Percentiles rank a stretch among this genome's conserved stretches.
Evolutionary conservation across 371 early-diverging fungal genomes (phyloP).

Genomic region (Mucor mucedo): DNA sequence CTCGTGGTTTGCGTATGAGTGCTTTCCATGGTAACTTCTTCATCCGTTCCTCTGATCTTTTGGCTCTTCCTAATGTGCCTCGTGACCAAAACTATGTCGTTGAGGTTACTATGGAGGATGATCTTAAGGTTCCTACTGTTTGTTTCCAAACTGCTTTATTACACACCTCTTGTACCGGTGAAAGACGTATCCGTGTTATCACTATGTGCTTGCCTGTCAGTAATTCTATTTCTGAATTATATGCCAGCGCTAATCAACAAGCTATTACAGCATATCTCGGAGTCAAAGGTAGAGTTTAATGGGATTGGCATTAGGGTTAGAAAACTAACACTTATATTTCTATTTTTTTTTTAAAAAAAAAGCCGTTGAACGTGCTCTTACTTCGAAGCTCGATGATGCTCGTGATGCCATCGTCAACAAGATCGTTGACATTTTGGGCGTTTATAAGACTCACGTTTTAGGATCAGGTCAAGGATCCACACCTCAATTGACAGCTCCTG

Average conservation of each 20-base stretch:
- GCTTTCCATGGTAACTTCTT: constrained; percentile 97
- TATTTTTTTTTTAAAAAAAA: too few species aligned
- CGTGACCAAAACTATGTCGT: constrained; percentile 95
- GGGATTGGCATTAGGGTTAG: too few species aligned
- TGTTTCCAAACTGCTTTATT: constrained; percentile 98
- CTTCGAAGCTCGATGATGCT: constrained; percentile 92
- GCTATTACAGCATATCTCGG: constrained; percentile 52
- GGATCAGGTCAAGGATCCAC: constrained; percentile 77
- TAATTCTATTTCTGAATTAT: constrained; percentile 79
- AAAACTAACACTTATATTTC: too few species aligned
- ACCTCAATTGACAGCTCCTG: constrained; percentile 81
- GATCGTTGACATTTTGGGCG: constrained; percentile 81
- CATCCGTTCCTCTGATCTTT: constrained; percentile 92
- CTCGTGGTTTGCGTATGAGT: constrained; percentile 85
- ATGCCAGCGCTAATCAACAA: constrained; percentile 82
- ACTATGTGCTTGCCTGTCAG: constrained; percentile 93
- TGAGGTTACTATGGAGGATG: constrained; percentile 88
- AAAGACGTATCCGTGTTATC: constrained; percentile 95
- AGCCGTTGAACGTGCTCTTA: constrained; percentile 83
- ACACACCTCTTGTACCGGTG: constrained; percentile 83
- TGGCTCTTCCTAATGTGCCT: constrained; percentile 93
- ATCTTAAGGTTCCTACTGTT: constrained; percentile 75
- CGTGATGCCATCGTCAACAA: constrained; percentile 93
- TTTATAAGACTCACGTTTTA: constrained; percentile 83
- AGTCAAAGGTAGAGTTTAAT: constrained; percentile 64